Conservation (phyloP, 306 rosid genomes). For the Potentilla sterilis region DNA sequence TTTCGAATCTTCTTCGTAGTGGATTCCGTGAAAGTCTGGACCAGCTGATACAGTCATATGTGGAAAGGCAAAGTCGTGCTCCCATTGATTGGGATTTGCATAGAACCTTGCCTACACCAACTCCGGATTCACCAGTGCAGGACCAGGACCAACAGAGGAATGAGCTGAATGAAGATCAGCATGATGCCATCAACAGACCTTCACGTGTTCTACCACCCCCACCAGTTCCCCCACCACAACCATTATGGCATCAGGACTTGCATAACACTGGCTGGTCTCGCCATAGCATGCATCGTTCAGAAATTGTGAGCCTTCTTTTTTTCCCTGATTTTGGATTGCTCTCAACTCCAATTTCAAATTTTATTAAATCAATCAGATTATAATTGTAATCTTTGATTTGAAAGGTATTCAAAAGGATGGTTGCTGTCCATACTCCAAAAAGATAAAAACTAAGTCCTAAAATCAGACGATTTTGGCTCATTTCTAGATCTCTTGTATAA, state of each 20-base stretch:
- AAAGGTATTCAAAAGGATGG: too few species aligned
- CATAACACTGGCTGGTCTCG: slow-evolving; percentile 98
- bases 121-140: slow-evolving; percentile 63
- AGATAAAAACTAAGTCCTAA: too few species aligned
- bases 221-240: slow-evolving; percentile 98
- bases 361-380: too few species aligned
- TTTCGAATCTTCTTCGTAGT: slow-evolving; percentile 97
- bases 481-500: too few species aligned
- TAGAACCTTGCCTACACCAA: slow-evolving; percentile 69
- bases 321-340: slow-evolving; percentile 1
- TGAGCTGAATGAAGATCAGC: slow-evolving; percentile 75
- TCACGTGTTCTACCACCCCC: slow-evolving; percentile 80
- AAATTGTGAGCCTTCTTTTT: slow-evolving; percentile 62
- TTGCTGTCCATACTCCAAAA: too few species aligned
- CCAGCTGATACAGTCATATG: slow-evolving; percentile 93
- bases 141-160: slow-evolving; percentile 71
- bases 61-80: slow-evolving; percentile 88
- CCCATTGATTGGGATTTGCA: slow-evolving; percentile 99
- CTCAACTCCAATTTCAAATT: too few species aligned
- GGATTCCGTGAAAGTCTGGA: slow-evolving; percentile 99
- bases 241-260: slow-evolving; percentile 92
- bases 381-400: too few species aligned
- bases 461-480: too few species aligned
- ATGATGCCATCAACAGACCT: slow-evolving; percentile 73
- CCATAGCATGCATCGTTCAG: slow-evolving; percentile 94